A percentile compares a stretch with the other conserved stretches of the same genome.
These are phyloP conservation scores for Botrytis byssoidea DNA, from an alignment of 2,329 filamentous ascomycete genomes.

Conservation along the genomic window DNA sequence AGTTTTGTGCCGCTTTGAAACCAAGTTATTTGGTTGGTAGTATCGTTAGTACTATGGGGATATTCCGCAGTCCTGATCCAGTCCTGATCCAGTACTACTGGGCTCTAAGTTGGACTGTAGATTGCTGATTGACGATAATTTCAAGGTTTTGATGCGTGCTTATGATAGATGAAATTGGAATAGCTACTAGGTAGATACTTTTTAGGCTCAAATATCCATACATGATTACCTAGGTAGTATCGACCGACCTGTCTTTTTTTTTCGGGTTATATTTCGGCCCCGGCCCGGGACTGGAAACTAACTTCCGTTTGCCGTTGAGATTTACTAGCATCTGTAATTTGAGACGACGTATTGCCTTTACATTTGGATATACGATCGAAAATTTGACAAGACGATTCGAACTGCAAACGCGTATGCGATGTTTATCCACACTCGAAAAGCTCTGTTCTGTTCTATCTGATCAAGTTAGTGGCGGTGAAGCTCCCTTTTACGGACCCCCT, in stretches of 20 bases:
- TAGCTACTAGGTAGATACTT: background rate
- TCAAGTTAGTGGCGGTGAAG: conserved; percentile 6
- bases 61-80: background rate
- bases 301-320: background rate
- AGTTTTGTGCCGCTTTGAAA: background rate
- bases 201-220: background rate
- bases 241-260: background rate
- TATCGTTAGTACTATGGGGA: background rate
- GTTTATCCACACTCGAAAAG: background rate
- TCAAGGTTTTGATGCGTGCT: background rate
- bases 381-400: background rate
- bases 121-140: background rate
- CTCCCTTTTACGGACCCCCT: background rate
- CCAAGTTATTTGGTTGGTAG: background rate
- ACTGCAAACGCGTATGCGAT: background rate
- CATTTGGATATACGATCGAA: too few relatives aligned
- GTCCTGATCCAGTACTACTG: background rate
- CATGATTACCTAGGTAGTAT: background rate
- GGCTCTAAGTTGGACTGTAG: background rate
- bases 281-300: background rate
- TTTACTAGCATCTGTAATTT: background rate
- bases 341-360: background rate
- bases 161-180: background rate
- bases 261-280: background rate
- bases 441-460: background rate